Percentiles rank a stretch among this genome's conserved stretches.
These are phyloP conservation scores for Lyophyllum atratum DNA, from an alignment of 768 basidiomycete species.

Conservation along the genomic window DNA sequence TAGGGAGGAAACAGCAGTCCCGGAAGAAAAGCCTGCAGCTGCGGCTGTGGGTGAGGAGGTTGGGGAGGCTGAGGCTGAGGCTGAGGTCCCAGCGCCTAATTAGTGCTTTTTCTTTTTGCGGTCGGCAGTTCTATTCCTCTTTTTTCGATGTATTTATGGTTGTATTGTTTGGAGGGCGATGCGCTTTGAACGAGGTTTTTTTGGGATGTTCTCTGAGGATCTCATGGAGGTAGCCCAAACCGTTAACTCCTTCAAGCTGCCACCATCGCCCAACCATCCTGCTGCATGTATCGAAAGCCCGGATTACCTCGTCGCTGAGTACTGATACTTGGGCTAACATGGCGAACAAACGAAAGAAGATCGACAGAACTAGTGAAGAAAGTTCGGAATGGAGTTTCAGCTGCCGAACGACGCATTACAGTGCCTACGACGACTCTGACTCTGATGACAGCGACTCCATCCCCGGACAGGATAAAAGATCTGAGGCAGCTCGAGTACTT, in stretches of 20 bases:
- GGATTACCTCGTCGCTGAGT: neutral
- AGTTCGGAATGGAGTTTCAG: conserved; percentile 41
- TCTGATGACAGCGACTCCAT: conserved; percentile 17
- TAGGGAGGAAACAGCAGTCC: no score
- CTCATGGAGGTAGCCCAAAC: no score
- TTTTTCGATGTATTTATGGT: neutral
- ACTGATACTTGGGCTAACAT: neutral
- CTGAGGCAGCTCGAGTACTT: conserved; percentile 30
- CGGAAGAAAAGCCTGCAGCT: neutral
- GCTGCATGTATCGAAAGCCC: neutral
- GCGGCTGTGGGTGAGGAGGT: neutral
- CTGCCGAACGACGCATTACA: conserved; percentile 26
- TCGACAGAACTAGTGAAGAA: neutral
- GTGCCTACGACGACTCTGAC: conserved; percentile 23
- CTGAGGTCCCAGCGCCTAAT: no score
- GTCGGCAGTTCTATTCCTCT: neutral
- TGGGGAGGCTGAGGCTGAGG: neutral
- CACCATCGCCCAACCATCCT: neutral
- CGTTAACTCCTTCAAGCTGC: no score
- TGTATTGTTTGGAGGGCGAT: neutral
- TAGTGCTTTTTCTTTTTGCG: no score
- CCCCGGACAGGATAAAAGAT: conserved; percentile 21
- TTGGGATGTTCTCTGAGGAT: no score
- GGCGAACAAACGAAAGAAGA: neutral
- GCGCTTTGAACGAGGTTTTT: neutral